These are phyloP conservation scores for Melocanna baccifera DNA, from an alignment of 176 grass and related monocot genomes.

Conservation along the genomic window DNA sequence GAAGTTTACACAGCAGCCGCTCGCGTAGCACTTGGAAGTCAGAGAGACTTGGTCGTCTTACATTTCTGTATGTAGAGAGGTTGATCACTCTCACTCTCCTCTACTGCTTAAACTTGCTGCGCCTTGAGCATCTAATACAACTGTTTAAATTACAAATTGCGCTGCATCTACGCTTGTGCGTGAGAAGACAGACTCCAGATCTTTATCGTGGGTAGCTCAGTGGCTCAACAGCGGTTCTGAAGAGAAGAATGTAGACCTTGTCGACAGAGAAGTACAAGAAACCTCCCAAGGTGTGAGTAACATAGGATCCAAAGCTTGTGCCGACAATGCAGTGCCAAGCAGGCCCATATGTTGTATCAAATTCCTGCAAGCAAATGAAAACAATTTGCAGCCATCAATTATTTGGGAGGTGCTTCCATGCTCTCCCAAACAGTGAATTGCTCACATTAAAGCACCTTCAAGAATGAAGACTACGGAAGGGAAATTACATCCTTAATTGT, in stretches of 20 bases:
- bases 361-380: constrained; percentile 43
- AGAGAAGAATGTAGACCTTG: constrained; percentile 64
- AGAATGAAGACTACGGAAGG: not conserved
- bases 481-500: not conserved
- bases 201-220: constrained; percentile 20
- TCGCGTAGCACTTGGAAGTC: not conserved
- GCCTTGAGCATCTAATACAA: constrained; percentile 9
- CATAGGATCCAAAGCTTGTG: constrained; percentile 69
- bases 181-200: not conserved
- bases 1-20: not conserved
- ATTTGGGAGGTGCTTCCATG: too few relatives aligned
- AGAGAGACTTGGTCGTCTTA: not conserved
- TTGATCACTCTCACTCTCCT: constrained; percentile 12
- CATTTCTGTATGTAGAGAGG: constrained; percentile 2
- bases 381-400: too few relatives aligned
- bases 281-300: constrained; percentile 64
- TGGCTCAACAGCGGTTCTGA: constrained; percentile 55
- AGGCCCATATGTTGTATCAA: constrained; percentile 62
- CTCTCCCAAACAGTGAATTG: too few relatives aligned
- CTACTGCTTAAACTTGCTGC: not conserved
- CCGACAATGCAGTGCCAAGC: constrained; percentile 84
- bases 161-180: constrained; percentile 20
- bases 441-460: too few relatives aligned
- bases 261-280: constrained; percentile 71
- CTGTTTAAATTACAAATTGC: constrained; percentile 16